These are phyloP conservation scores for Didymella lethalis DNA, from an alignment of 2,329 filamentous ascomycete species.

Conservation along the genomic window DNA sequence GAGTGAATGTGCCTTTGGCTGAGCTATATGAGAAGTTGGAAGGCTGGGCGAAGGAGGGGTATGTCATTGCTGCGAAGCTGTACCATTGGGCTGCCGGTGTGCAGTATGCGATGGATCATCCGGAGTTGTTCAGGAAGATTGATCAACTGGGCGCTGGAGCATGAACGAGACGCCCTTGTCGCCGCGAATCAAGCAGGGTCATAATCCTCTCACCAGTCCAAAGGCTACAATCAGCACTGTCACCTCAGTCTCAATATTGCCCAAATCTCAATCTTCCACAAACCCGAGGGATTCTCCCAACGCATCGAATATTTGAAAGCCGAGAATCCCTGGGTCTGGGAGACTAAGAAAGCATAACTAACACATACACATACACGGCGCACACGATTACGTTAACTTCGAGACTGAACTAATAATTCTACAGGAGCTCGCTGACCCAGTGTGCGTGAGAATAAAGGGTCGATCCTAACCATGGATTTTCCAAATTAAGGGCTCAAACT, in stretches of 20 bases:
- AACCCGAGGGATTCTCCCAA: neutral
- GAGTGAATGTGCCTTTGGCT: slow-evolving; percentile 35
- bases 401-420: neutral
- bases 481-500: neutral
- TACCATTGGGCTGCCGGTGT: slow-evolving; percentile 43
- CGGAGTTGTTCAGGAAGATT: slow-evolving; percentile 29
- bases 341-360: neutral
- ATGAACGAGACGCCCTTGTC: neutral
- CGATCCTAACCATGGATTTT: neutral
- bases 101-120: slow-evolving; percentile 37
- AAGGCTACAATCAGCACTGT: neutral
- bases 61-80: slow-evolving; percentile 40
- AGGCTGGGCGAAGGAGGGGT: slow-evolving; percentile 35
- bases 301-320: neutral
- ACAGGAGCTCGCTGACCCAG: no score
- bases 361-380: neutral
- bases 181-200: neutral
- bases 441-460: neutral
- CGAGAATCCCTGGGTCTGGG: neutral
- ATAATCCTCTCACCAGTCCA: neutral
- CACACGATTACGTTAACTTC: neutral
- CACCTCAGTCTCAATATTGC: neutral
- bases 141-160: slow-evolving; percentile 15
- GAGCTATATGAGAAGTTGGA: slow-evolving; percentile 36
- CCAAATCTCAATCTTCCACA: no score